Conservation (phyloP, 257 asterid species). For the Lantana camara region DNA sequence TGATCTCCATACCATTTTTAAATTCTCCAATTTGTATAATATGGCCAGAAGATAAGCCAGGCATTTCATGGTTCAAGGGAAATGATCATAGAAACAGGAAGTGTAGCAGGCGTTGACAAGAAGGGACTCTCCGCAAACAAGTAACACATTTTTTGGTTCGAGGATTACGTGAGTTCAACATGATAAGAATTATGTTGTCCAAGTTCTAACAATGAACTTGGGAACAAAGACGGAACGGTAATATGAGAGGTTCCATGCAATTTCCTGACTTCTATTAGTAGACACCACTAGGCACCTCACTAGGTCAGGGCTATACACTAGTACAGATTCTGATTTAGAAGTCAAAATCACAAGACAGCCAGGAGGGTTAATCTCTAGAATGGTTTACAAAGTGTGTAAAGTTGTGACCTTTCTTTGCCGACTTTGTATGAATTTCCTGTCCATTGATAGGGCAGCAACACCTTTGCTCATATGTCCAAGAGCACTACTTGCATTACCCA, state of each 20-base stretch:
- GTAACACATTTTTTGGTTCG: not conserved
- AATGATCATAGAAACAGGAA: not conserved
- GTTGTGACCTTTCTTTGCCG: conserved; percentile 88
- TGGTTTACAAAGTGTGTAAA: conserved; percentile 1
- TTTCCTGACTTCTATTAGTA: conserved; percentile 4
- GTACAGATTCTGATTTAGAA: not conserved
- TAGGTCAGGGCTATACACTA: conserved; percentile 4
- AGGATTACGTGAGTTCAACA: not conserved
- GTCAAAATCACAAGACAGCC: conserved; percentile 20
- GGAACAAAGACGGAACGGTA: not conserved
- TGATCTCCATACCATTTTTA: not conserved
- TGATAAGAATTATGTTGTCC: not conserved
- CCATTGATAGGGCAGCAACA: conserved; percentile 99
- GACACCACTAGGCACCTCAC: not conserved
- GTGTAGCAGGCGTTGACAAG: conserved; percentile 18
- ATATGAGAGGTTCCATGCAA: conserved; percentile 3
- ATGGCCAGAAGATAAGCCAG: not conserved
- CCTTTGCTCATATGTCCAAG: conserved; percentile 99
- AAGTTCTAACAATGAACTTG: not conserved
- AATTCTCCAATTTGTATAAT: not conserved
- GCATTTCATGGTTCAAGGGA: not conserved
- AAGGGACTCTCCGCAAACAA: conserved; percentile 14
- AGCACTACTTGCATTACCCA: conserved; percentile 99
- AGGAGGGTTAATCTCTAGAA: conserved; percentile 1
- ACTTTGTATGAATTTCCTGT: conserved; percentile 95